Evolutionary conservation across 2,329 filamentous ascomycete genomes (phyloP), one percentile per base, ranked within the genome.

Genomic region (Scortechinia acanthostroma): DNA sequence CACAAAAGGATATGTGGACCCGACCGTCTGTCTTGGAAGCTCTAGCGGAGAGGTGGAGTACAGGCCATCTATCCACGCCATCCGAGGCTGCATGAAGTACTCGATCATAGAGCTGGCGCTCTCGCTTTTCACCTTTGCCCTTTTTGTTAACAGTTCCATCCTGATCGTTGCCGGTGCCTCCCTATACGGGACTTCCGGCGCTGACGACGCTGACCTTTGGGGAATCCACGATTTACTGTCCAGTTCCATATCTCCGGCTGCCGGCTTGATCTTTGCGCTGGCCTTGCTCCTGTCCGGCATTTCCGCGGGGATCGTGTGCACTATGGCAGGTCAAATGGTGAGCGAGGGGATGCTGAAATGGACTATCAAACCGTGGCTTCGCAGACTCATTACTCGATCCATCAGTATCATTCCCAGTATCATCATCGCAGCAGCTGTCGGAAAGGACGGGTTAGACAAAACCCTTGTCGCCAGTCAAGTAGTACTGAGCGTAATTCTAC

Each of bases 291-390:
- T 94, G 1, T 91, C 85, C 0, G 89, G 89, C 5, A 76, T 88
- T 13, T 88, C 83, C 0, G 89, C 89, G 0, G 89, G 89, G 4
- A 88, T 95, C 25, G 84, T 94, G 2, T 94, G 89, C 65, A 95
- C 90, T 1, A 93, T 95, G 52, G 78, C 89, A 0, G 89, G 89
- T 0, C 89, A 95, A 60, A 93, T 57, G 44, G 53, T 62, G 46
- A 58, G 55, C 45, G 58, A 61, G 49, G 59, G 59, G 5, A 55
- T 55, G 4, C 48, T 60, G 42, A 46, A 50, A 43, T 55, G 55
- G 48, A 51, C 48, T 16, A 45, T 60, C 17, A 44, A 47, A 3
- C 57, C 58, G 0, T 62, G 56, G 45, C 43, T 60, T 17, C 48
- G 59, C 19, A 45, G 58, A 15, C 47, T 61, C 20, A 42, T 55